These are phyloP conservation scores for Verbascum thapsus DNA, from an alignment of 257 asterid species.

Conservation along the genomic window DNA sequence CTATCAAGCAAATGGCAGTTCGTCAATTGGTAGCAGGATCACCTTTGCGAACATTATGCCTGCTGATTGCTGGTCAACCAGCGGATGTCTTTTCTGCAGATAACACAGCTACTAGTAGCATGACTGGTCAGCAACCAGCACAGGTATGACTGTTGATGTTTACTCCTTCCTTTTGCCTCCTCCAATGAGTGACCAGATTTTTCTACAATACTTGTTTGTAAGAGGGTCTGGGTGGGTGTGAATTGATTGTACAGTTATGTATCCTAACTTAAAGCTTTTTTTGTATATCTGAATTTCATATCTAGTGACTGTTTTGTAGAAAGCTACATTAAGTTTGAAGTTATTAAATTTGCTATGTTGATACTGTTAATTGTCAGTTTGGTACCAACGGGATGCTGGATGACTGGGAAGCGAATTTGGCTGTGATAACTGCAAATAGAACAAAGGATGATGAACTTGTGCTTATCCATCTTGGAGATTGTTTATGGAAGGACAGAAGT, in stretches of 20 bases:
- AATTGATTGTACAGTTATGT: conserved; percentile 10
- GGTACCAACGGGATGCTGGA: conserved; percentile 81
- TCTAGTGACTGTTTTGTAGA: background rate
- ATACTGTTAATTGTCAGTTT: conserved; percentile 42
- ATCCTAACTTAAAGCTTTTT: conserved; percentile 9
- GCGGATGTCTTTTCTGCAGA: conserved; percentile 81
- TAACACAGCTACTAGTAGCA: conserved; percentile 43
- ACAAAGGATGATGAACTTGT: conserved; percentile 96
- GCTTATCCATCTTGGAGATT: conserved; percentile 95
- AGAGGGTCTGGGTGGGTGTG: conserved; percentile 1
- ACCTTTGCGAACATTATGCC: conserved; percentile 92
- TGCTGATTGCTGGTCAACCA: conserved; percentile 92
- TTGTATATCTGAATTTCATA: conserved; percentile 7
- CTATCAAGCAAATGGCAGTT: conserved; percentile 95
- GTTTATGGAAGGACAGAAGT: conserved; percentile 93
- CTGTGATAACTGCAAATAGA: conserved; percentile 92
- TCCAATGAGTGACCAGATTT: conserved; percentile 12
- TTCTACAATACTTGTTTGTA: conserved; percentile 13
- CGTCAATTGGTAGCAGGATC: conserved; percentile 84
- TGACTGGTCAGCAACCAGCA: conserved; percentile 62
- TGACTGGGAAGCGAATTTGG: conserved; percentile 96
- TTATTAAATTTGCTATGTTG: conserved; percentile 23
- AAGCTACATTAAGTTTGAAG: conserved; percentile 13
- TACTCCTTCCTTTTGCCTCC: too few species aligned
- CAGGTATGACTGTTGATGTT: conserved; percentile 60